Conservation (phyloP, 2,329 filamentous ascomycete species). For the Onygenales sp. region DNA sequence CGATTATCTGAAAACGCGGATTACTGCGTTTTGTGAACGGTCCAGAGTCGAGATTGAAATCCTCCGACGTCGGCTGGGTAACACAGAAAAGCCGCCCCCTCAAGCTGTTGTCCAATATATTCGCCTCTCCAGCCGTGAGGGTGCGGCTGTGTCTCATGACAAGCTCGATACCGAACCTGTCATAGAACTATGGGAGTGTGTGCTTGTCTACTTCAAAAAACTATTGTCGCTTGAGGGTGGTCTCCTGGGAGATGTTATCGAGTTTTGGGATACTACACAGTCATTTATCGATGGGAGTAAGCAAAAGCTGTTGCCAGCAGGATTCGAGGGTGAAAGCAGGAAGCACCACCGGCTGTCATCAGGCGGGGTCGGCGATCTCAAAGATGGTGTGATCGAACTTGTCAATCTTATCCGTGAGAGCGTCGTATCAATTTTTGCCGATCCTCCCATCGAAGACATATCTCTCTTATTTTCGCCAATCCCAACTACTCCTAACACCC, state of each 20-base stretch:
- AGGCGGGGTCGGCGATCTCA: conserved; percentile 61
- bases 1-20: conserved; percentile 79
- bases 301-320: conserved; percentile 68
- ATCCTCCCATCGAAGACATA: conserved; percentile 82
- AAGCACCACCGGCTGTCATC: conserved; percentile 70
- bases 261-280: conserved; percentile 88
- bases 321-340: conserved; percentile 71
- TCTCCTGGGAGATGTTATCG: conserved; percentile 76
- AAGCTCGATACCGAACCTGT: conserved; percentile 71
- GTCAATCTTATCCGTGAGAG: conserved; percentile 72
- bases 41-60: conserved; percentile 89
- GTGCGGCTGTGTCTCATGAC: conserved; percentile 49
- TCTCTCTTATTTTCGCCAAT: conserved; percentile 79
- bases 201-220: conserved; percentile 61
- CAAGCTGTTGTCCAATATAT: conserved; percentile 66
- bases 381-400: conserved; percentile 72
- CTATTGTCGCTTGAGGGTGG: conserved; percentile 68
- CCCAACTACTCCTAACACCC: conserved; percentile 55
- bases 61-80: conserved; percentile 68
- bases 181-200: conserved; percentile 87
- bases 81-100: conserved; percentile 59
- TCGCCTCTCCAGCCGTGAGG: conserved; percentile 60
- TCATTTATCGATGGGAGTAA: conserved; percentile 82
- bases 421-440: conserved; percentile 72
- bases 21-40: conserved; percentile 70